Evolutionary conservation across 1,284 basidiomycete genomes (phyloP).

Genomic region (Tranzscheliella williamsii): DNA sequence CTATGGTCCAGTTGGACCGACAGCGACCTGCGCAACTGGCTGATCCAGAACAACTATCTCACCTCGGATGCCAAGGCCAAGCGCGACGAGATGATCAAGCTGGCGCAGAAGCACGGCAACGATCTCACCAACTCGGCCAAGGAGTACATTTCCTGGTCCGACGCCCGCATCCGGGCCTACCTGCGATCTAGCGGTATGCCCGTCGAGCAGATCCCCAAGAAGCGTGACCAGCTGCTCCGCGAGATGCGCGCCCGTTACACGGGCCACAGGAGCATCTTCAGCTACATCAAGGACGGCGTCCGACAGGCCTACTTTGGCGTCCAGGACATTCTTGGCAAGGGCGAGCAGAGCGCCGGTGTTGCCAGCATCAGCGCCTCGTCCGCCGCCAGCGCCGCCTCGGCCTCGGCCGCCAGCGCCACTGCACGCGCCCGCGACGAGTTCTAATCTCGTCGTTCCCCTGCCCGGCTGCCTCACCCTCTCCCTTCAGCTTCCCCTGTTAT

Average conservation of each 20-base stretch:
- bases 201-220: slow-evolving; percentile 42
- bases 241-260: slow-evolving; percentile 56
- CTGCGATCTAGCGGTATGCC: slow-evolving; percentile 45
- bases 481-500: no score
- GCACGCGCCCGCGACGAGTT: slow-evolving; percentile 37
- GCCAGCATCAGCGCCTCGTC: slow-evolving; percentile 38
- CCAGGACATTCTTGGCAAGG: slow-evolving; percentile 49
- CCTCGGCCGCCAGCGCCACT: slow-evolving; percentile 35
- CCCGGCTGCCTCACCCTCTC: background rate
- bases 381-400: slow-evolving; percentile 27
- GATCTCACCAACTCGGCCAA: slow-evolving; percentile 36
- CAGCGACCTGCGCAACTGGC: slow-evolving; percentile 50
- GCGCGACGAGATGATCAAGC: slow-evolving; percentile 51
- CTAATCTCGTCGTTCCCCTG: slow-evolving; percentile 5
- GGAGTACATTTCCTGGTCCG: slow-evolving; percentile 55
- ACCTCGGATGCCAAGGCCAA: slow-evolving; percentile 46
- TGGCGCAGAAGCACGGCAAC: slow-evolving; percentile 47
- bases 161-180: slow-evolving; percentile 51
- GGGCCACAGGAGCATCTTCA: slow-evolving; percentile 44
- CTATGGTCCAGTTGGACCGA: slow-evolving; percentile 54
- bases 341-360: slow-evolving; percentile 39
- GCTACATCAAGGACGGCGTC: slow-evolving; percentile 50
- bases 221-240: slow-evolving; percentile 53
- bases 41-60: slow-evolving; percentile 47
- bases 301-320: slow-evolving; percentile 47